Evolutionary conservation across 352 stramenopile species (phyloP).

Genomic region (Thraustochytrium aureum): DNA sequence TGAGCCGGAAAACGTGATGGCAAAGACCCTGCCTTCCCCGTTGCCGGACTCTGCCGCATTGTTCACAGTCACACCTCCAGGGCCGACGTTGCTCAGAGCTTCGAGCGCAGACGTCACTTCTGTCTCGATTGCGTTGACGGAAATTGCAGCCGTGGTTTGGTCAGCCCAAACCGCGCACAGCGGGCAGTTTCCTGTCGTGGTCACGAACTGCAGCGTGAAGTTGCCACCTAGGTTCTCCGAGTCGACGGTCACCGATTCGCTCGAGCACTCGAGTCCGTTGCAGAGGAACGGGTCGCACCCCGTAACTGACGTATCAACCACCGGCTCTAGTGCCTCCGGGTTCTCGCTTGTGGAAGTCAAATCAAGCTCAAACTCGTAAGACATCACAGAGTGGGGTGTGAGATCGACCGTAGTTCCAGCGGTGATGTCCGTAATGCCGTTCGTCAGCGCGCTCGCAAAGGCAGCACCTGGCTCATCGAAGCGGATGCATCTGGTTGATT

Average conservation of each 20-base stretch:
- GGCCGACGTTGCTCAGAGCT: slow-evolving; percentile 62
- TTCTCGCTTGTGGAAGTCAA: too few relatives aligned
- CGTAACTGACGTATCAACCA: too few relatives aligned
- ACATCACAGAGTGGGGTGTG: too few relatives aligned
- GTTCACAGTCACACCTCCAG: slow-evolving; percentile 76
- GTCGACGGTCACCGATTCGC: slow-evolving; percentile 61
- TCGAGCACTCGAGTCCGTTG: slow-evolving; percentile 58
- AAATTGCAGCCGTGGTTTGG: slow-evolving; percentile 60
- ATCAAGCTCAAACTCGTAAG: too few relatives aligned
- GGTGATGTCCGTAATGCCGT: too few relatives aligned
- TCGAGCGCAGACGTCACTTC: slow-evolving; percentile 65
- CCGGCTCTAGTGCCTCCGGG: too few relatives aligned
- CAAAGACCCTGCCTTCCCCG: slow-evolving; percentile 28
- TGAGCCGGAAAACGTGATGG: slow-evolving; percentile 63
- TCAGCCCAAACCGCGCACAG: background rate
- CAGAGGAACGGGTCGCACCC: slow-evolving; percentile 3
- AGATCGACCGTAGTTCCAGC: too few relatives aligned
- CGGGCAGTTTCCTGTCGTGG: slow-evolving; percentile 55
- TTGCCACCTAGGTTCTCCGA: slow-evolving; percentile 61
- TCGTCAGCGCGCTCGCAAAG: too few relatives aligned
- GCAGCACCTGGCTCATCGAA: slow-evolving; percentile 61
- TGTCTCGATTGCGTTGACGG: slow-evolving; percentile 73
- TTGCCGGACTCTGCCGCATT: background rate
- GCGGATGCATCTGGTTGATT: slow-evolving; percentile 64
- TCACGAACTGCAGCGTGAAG: slow-evolving; percentile 55